A percentile compares a stretch with the other conserved stretches of the same genome.
Evolutionary conservation across 2,329 filamentous ascomycete species (phyloP).

Genomic region (Colletotrichum scovillei): DNA sequence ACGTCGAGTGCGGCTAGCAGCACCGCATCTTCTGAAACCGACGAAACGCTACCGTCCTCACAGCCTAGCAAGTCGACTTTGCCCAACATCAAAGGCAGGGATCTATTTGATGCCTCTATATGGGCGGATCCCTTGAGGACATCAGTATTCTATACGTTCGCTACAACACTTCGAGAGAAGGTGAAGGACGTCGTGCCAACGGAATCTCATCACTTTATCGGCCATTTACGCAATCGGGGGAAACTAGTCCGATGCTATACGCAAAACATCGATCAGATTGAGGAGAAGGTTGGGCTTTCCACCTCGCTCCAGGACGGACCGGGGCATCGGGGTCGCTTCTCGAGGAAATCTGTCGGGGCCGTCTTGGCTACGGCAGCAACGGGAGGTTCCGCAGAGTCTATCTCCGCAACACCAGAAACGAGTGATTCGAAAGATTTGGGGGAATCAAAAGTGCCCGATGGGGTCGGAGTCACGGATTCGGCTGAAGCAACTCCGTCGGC

Average conservation of each 20-base stretch:
- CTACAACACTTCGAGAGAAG: slow-evolving; percentile 74
- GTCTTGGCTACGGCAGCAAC: slow-evolving; percentile 34
- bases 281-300: slow-evolving; percentile 75
- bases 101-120: slow-evolving; percentile 77
- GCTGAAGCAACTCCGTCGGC: neutral
- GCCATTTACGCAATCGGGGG: slow-evolving; percentile 72
- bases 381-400: neutral
- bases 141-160: slow-evolving; percentile 78
- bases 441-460: neutral
- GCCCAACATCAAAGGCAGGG: slow-evolving; percentile 75
- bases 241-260: slow-evolving; percentile 79
- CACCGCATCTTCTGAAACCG: slow-evolving; percentile 57
- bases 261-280: slow-evolving; percentile 80
- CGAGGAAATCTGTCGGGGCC: slow-evolving; percentile 55
- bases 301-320: slow-evolving; percentile 71
- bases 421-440: neutral
- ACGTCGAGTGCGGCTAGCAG: slow-evolving; percentile 48
- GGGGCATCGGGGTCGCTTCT: slow-evolving; percentile 71
- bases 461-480: neutral
- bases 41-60: slow-evolving; percentile 54
- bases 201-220: slow-evolving; percentile 75
- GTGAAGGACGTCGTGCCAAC: slow-evolving; percentile 73
- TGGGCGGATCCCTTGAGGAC: slow-evolving; percentile 77
- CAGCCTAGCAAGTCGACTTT: slow-evolving; percentile 52
- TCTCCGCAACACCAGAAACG: neutral